Percentiles rank a stretch among this genome's conserved stretches.
Evolutionary conservation across 306 rosid species (phyloP).

Genomic region (Prinsepia uniflora): DNA sequence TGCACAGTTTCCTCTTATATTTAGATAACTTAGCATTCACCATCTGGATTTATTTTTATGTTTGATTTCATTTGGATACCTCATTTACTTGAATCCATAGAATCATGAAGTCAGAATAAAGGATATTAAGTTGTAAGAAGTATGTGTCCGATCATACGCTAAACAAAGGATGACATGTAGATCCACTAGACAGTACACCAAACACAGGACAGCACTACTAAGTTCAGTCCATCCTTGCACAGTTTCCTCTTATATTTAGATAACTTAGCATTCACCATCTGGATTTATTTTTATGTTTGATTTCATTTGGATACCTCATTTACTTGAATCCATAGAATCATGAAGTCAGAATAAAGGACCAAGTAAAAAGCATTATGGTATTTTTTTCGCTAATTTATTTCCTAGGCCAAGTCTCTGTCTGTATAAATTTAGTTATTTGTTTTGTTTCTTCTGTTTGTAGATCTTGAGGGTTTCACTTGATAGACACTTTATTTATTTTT

Average conservation of each 20-base stretch:
- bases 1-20: neutral
- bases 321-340: neutral
- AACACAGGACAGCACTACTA: neutral
- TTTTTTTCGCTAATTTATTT: neutral
- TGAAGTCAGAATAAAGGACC: neutral
- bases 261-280: neutral
- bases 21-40: neutral
- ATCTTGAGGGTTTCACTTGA: neutral
- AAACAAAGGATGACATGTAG: neutral
- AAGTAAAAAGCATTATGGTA: neutral
- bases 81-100: neutral
- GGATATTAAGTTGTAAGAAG: too few relatives aligned
- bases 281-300: neutral
- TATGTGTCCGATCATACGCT: too few relatives aligned
- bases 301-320: neutral
- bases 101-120: neutral
- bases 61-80: neutral
- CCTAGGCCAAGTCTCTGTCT: neutral
- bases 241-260: neutral
- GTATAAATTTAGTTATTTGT: neutral
- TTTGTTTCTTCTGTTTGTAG: neutral
- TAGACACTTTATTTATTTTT: too few relatives aligned
- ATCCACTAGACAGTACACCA: neutral
- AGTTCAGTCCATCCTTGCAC: neutral
- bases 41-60: neutral